Percentiles rank a stretch among this genome's conserved stretches.
These are phyloP conservation scores for Kodamaea kaohsiungensis DNA, from an alignment of 805 yeast species.

Conservation along the genomic window DNA sequence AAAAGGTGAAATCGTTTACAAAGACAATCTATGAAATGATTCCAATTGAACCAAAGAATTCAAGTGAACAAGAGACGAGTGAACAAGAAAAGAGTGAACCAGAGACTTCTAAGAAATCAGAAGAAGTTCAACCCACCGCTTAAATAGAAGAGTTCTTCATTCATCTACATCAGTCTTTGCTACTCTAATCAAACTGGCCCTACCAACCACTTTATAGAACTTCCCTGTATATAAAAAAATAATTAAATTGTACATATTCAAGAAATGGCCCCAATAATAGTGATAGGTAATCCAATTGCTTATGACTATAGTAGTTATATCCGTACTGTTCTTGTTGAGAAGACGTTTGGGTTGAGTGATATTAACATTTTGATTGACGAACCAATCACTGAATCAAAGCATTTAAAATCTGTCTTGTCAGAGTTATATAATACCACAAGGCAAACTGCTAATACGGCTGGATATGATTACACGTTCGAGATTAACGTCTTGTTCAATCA, in stretches of 20 bases:
- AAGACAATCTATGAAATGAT: not conserved
- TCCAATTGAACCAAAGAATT: not conserved
- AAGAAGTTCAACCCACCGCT: not conserved
- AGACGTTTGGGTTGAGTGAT: constrained; percentile 2
- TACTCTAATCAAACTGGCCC: too few relatives aligned
- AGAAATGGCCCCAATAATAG: constrained; percentile 5
- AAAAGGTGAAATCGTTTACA: constrained; percentile 4
- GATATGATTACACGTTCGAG: constrained; percentile 26
- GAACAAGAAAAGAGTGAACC: not conserved
- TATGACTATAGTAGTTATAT: constrained; percentile 3
- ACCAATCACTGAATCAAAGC: constrained; percentile 20
- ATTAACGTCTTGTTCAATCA: constrained; percentile 32
- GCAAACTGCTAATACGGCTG: constrained; percentile 15
- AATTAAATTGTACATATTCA: not conserved
- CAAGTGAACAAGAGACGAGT: not conserved
- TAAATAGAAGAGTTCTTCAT: too few relatives aligned
- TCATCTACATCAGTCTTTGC: not conserved
- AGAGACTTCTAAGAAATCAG: not conserved
- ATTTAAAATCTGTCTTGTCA: constrained; percentile 30
- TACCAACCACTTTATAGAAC: not conserved
- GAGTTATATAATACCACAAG: constrained; percentile 31
- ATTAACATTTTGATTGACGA: constrained; percentile 26
- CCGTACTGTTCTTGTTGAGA: not conserved
- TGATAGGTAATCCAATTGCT: constrained; percentile 1
- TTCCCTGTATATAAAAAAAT: constrained; percentile 1